Conservation (phyloP, 768 basidiomycete species). For the Leccinum aurantiacum region DNA sequence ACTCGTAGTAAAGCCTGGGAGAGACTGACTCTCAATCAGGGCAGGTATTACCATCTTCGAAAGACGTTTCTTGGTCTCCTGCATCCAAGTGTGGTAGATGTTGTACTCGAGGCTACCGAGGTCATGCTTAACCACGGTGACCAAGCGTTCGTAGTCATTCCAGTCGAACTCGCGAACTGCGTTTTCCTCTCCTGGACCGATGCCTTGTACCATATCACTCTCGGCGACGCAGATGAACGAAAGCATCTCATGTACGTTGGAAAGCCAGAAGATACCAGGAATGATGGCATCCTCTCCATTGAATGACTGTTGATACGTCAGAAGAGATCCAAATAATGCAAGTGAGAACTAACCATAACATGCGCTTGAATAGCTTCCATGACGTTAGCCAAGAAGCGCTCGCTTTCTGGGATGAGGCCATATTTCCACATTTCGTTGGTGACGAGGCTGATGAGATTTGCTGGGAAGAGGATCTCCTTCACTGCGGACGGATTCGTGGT, state of each 20-base stretch:
- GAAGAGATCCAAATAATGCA: constrained; percentile 1
- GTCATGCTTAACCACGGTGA: constrained; percentile 98
- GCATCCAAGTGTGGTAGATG: constrained; percentile 99
- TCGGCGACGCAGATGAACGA: constrained; percentile 99
- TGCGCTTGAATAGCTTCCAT: constrained; percentile 98
- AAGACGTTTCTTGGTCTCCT: constrained; percentile 94
- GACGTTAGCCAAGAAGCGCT: constrained; percentile 96
- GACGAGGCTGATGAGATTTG: constrained; percentile 93
- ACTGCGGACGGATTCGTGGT: constrained; percentile 88
- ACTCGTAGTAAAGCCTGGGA: constrained; percentile 95
- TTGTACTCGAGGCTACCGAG: constrained; percentile 98
- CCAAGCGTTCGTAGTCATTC: constrained; percentile 94
- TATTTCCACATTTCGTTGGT: constrained; percentile 99
- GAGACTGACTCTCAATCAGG: constrained; percentile 93
- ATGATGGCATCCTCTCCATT: constrained; percentile 91
- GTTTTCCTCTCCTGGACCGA: constrained; percentile 93
- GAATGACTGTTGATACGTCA: constrained; percentile 60
- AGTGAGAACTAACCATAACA: constrained; percentile 80
- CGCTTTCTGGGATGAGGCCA: constrained; percentile 93
- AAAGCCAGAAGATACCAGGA: constrained; percentile 99
- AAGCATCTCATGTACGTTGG: constrained; percentile 98
- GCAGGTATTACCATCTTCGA: constrained; percentile 99
- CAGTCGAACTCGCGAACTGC: constrained; percentile 92
- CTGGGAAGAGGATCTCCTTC: constrained; percentile 98
- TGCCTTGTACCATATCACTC: constrained; percentile 96